phyloP scores from a whole-genome alignment of 1,284 basidiomycete genomes.

The Cutaneotrichosporon dermatis region DNA sequence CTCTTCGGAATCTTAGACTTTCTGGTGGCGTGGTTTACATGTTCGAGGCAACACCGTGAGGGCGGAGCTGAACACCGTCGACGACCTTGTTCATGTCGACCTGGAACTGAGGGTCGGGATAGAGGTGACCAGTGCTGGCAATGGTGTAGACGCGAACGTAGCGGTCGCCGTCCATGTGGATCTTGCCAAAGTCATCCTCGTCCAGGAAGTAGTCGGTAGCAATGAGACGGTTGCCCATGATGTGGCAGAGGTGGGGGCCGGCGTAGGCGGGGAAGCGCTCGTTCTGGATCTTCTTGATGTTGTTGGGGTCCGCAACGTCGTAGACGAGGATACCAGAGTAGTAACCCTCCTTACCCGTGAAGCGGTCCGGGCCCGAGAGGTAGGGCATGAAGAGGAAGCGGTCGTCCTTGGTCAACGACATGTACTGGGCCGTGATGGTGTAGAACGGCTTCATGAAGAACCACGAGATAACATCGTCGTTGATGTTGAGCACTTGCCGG shows the following conservation, averaged over 20 bases:
- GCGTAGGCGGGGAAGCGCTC: constrained; percentile 10
- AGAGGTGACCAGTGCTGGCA: constrained; percentile 6
- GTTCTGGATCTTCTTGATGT: constrained; percentile 10
- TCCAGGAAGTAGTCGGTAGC: constrained; percentile 18
- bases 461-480: constrained; percentile 6
- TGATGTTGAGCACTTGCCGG: constrained; percentile 12
- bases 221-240: constrained; percentile 14
- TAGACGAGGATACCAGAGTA: constrained; percentile 14
- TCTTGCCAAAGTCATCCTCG: constrained; percentile 18
- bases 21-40: too few relatives aligned
- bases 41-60: constrained; percentile 11
- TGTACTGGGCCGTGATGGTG: constrained; percentile 16
- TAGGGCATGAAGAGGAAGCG: constrained; percentile 15
- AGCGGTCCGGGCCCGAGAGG: constrained; percentile 8
- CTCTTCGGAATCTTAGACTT: too few relatives aligned
- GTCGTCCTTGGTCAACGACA: constrained; percentile 16
- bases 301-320: constrained; percentile 11
- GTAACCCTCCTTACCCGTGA: constrained; percentile 4
- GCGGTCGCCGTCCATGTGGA: constrained; percentile 19
- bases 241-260: constrained; percentile 15
- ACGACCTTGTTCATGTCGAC: constrained; percentile 10
- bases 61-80: constrained; percentile 11
- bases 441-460: constrained; percentile 3
- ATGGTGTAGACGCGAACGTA: constrained; percentile 13
- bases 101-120: constrained; percentile 9